A percentile compares a stretch with the other conserved stretches of the same genome.
Conservation (phyloP, 805 yeast genomes). For the Alloascoidea africana region DNA sequence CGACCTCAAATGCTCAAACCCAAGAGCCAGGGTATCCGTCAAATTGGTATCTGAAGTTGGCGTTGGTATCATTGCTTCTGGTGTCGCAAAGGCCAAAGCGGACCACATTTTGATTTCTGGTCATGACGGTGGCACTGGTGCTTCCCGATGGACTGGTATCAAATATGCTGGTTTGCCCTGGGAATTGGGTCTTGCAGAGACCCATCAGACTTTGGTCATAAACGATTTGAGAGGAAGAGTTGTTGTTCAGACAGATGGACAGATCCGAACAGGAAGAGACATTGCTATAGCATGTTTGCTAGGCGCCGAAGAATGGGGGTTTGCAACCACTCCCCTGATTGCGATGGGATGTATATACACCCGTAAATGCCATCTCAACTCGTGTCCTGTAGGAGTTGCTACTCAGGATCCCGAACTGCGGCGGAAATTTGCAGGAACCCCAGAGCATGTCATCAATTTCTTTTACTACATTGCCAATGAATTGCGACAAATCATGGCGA, state of each 20-base stretch:
- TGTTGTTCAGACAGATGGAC: slow-evolving; percentile 96
- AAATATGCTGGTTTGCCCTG: slow-evolving; percentile 97
- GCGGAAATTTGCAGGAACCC: slow-evolving; percentile 88
- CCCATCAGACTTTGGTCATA: slow-evolving; percentile 92
- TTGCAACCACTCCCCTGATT: slow-evolving; percentile 93
- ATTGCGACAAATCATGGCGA: slow-evolving; percentile 85
- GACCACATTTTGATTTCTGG: slow-evolving; percentile 93
- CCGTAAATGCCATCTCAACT: slow-evolving; percentile 85
- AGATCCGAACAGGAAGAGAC: slow-evolving; percentile 92
- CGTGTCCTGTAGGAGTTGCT: slow-evolving; percentile 98
- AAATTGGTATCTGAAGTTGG: slow-evolving; percentile 97
- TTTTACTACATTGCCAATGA: slow-evolving; percentile 91
- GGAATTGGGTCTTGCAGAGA: slow-evolving; percentile 97
- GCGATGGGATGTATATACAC: slow-evolving; percentile 97
- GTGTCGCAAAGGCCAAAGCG: slow-evolving; percentile 98
- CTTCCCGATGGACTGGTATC: slow-evolving; percentile 93
- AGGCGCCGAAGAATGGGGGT: slow-evolving; percentile 98
- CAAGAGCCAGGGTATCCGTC: slow-evolving; percentile 93
- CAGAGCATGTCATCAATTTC: slow-evolving; percentile 96
- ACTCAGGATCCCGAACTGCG: slow-evolving; percentile 94
- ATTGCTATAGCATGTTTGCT: slow-evolving; percentile 89
- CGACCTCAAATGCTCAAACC: slow-evolving; percentile 93
- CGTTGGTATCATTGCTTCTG: slow-evolving; percentile 97
- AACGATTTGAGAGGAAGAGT: slow-evolving; percentile 95
- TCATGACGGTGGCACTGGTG: slow-evolving; percentile 99